Base-by-base conservation (phyloP, 768 basidiomycete genomes). In the Aureoboletus auriporus region DNA sequence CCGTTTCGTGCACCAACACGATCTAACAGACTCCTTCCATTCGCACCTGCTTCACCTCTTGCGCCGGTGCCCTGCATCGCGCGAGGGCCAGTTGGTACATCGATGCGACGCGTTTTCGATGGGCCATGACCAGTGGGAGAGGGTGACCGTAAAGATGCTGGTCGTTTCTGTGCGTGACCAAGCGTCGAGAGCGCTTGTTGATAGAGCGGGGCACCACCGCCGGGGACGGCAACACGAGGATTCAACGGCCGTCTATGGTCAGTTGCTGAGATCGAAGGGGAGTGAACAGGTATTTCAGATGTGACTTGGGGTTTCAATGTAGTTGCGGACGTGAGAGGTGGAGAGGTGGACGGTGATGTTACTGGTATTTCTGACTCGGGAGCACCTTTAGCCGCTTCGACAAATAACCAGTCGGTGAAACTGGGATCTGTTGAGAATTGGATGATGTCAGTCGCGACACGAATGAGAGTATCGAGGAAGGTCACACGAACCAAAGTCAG, bases 321-420 rank as follows among this genome's bases (percentile, higher is more conserved):
- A 58, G 53, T 9, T 59, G 60, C 41, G 52, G 64, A 46, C 52
- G 63, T 3, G 20, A 46, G 39, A 20, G 60, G n/a, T 20, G 56
- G 33, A 30, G 69, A 57, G 20, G 60, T 58, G 37, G 70, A 51
- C 33, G 62, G 47, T 29, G 59, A 47, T 53, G 71, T 61, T 39
- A 70, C 46, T 50, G 70, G 70, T 31, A 69, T 59, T 28, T 80
- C 78, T 4, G 76, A 64, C 50, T 79, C 82, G 6, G 76, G 69
- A 20, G 76, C 78, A 44, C 84, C 85, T 64, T 86, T 88, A 3
- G 79, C 79, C 17, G 88, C 89, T 63, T 89, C 87, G 30, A 70
- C 69, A 61, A 95, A 96, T 17, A 96, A 69, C 92, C 92, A 95
- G 48, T 87, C 83, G 29, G 90, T 92, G 68, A 96, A 95, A 49